Base-by-base conservation (phyloP, 2,329 filamentous ascomycete genomes). In the Onygenales sp. region DNA sequence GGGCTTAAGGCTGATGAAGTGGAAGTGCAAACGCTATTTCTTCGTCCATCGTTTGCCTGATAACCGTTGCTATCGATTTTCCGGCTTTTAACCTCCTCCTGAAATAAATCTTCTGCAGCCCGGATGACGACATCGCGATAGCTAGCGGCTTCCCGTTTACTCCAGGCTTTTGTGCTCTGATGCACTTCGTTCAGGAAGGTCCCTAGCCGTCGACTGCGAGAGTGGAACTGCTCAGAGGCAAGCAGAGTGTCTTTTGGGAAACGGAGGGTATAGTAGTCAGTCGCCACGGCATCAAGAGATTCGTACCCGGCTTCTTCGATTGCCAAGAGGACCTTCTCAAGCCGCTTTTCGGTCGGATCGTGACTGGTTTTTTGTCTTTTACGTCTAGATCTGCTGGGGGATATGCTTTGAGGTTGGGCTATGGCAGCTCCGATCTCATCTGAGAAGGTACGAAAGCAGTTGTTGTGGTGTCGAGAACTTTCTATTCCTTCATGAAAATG, bases 181-280 rank as follows among this genome's bases (percentile, higher is more conserved):
- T 52, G 50, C 2, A 52, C 17, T 38, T 45, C 33, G 11, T 36
- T 7, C 32, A 52, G 38, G 41, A 52, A 13, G n/a, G 35, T 39
- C 13, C 50, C 32, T 21, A 52, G 50, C 7, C 50, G 50, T 7
- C 43, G 42, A 27, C 36, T 52, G 8, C 50, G 50, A 17, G 42
- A 44, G 33, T 43, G 33, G 13, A 45, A 52, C 14, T 46, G 50
- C 9, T 43, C 50, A 35, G 33, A 45, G 8, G 33, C 42, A 38
- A 52, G 41, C 2, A 52, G 43, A 13, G 50, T 36, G 2, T 52
- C 33, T 45, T 52, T 45, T n/a, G 31, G 41, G 38, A 52, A 45
- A 10, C 21, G 32, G n/a, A 21, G 27, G 11, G 31, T 32, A 17
- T 52, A 52, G 32, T 52, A 46, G 35, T 44, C 42, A 10, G 33